Evolutionary conservation across 306 rosid species (phyloP), one percentile per base, ranked within the genome.

Genomic region (Fragaria nilgerrensis): DNA sequence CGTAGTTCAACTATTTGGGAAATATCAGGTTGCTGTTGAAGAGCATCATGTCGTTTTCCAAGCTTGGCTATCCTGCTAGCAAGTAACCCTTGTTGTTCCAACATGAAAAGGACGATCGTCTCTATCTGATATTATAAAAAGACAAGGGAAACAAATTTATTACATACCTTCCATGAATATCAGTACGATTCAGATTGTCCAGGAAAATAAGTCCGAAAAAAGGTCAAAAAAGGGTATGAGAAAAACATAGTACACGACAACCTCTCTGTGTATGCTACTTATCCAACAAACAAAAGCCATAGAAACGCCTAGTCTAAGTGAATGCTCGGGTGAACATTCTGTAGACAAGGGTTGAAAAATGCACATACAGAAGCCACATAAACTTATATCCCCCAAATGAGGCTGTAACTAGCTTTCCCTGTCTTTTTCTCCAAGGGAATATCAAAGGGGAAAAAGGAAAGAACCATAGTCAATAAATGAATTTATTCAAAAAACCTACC

Each of bases 81-180:
- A 84, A 96, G 88, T 79, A 82, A 77, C 80, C 99, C 99, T 93
- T 96, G 99, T 93, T 93, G 98, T 80, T 96, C 99, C 96, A 96
- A 75, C 27, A 96, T 78, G 85, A 96, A 96, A 79, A 96, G 97
- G 80, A 96, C 99, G 74, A 88, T 87, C 75, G 80, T 96, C 92
- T 96, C 99, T 58, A 96, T 96, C 99, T 96, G 93, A 81, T 74
- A 73, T 75, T 72, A 72, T 59, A 82, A 56, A 39, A 68, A 5
- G 72, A 68, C 34, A n/a, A 80, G 62, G 14, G 27, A 77, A 79
- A 66, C 66, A 83, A 71, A 77, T 58, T 20, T 11, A 47, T 74
- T n/a, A 65, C 41, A 62, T 68, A 64, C 7, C 73, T 73, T 19
- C 12, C 70, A 58, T 62, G 34, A 71, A 81, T 32, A 45, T 16